Evolutionary conservation across 2,329 filamentous ascomycete genomes (phyloP).

Genomic region (Penicillium sp.): DNA sequence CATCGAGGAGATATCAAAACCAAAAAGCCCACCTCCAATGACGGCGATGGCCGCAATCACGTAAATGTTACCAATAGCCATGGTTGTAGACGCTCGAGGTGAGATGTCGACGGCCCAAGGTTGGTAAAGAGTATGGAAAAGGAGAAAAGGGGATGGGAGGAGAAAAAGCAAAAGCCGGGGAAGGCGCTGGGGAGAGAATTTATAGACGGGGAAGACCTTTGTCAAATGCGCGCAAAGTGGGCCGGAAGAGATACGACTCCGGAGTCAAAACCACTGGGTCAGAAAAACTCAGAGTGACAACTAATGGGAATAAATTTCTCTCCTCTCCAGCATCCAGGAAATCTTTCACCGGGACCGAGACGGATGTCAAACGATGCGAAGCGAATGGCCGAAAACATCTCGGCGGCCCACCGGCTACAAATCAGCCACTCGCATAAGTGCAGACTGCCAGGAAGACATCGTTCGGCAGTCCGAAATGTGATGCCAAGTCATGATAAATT

Average conservation of each 20-base stretch:
- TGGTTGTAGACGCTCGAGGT: constrained; percentile 24
- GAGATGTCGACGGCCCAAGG: not conserved
- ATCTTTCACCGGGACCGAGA: not conserved
- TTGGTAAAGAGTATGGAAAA: constrained; percentile 3
- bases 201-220: not conserved
- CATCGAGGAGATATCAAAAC: constrained; percentile 81
- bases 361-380: not conserved
- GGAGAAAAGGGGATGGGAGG: not conserved
- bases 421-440: not conserved
- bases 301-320: not conserved
- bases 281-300: constrained; percentile 1
- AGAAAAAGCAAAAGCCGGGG: constrained; percentile 7
- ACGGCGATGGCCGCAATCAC: constrained; percentile 63
- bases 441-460: not conserved
- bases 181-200: constrained; percentile 7
- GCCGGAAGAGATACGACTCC: not conserved
- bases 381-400: constrained; percentile 1
- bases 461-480: not conserved
- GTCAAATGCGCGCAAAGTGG: not conserved
- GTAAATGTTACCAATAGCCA: constrained; percentile 62
- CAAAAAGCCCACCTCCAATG: constrained; percentile 72
- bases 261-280: not conserved
- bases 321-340: not conserved
- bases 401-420: not conserved
- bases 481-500: not conserved